Base-by-base conservation (phyloP, 768 basidiomycete genomes). In the Gyrodon lividus region DNA sequence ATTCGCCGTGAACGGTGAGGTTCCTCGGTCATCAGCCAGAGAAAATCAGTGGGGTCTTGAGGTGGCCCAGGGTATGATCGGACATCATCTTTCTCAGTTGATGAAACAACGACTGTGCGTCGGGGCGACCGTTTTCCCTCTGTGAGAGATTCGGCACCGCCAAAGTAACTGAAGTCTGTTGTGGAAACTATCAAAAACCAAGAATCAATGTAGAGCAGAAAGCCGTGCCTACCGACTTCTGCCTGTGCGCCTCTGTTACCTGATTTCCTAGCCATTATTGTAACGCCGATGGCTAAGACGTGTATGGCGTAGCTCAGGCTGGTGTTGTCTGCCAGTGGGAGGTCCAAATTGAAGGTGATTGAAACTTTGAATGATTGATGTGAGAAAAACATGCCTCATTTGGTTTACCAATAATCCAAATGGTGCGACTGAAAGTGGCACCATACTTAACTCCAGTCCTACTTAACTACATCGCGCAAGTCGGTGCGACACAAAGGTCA, bases 1-100 rank as follows among this genome's bases (percentile, higher is more conserved):
- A 83, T 84, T 51, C 97, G 75, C 48, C 97, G 75, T 14, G 85
- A 84, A 44, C 96, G 82, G 70, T 99, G 97, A 3, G 97, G 97
- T 64, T 99, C 97, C 71, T 99, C 97, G 0, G 92, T 97, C 86
- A 98, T 90, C 40, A 95, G 64, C 97, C 97, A 99, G 26, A 98
- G 76, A 62, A 97, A 98, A 59, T 98, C 96, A 0, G 76, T 69
- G 1, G 90, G 87, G 61, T 93, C 84, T 65, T 85, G 84, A 0
- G 87, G 86, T 2, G 82, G 82, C 5, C 70, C 76, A 17, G 74
- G 68, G 60, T 79, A 68, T 3, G 71, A 67, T 35, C 63, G 65
- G 8, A 73, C 77, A 54, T 78, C 62, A 52, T 75, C 72, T 39
- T 76, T 57, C 5, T 46, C 57, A 2, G 67, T 71, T 3, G 75